A percentile compares a stretch with the other conserved stretches of the same genome.
phyloP scores from a whole-genome alignment of 345 rosid genomes.

The Clarkia xantiana region DNA sequence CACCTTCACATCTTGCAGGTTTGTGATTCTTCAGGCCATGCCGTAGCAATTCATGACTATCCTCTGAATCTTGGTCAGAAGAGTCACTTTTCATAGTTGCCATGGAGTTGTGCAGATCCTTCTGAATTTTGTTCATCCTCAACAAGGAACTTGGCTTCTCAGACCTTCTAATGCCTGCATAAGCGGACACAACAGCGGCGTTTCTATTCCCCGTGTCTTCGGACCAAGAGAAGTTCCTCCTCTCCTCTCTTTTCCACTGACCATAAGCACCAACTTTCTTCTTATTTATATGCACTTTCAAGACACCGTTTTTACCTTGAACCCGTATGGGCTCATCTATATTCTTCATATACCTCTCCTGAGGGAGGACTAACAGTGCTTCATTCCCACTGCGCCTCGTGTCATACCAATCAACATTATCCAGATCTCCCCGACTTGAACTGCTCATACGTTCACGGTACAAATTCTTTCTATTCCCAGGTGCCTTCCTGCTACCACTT shows the following conservation, averaged over 20 bases:
- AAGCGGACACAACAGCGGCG: conserved; percentile 18
- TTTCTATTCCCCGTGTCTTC: conserved; percentile 31
- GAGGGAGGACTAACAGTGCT: no score
- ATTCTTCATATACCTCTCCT: conserved; percentile 25
- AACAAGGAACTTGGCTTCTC: conserved; percentile 25
- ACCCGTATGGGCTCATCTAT: conserved; percentile 61
- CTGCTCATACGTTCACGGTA: no score
- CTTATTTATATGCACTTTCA: conserved; percentile 78
- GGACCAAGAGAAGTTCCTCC: conserved; percentile 20
- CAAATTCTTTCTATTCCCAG: no score
- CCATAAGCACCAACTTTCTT: conserved; percentile 22
- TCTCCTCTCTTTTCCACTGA: conserved; percentile 24
- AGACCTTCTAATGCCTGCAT: conserved; percentile 21
- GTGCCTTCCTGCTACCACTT: no score
- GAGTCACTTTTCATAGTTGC: conserved; percentile 17
- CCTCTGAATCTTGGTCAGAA: conserved; percentile 24
- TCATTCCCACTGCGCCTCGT: conserved; percentile 5
- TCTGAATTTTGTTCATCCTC: conserved; percentile 23
- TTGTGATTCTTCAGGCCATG: no score
- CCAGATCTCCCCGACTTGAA: no score
- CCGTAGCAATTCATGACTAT: conserved; percentile 17
- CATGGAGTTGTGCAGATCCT: conserved; percentile 21
- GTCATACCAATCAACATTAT: no score
- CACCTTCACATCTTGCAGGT: no score
- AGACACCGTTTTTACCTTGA: conserved; percentile 89